Conservation (phyloP, 1,284 basidiomycete species). For the Porogramme epimiltina region DNA sequence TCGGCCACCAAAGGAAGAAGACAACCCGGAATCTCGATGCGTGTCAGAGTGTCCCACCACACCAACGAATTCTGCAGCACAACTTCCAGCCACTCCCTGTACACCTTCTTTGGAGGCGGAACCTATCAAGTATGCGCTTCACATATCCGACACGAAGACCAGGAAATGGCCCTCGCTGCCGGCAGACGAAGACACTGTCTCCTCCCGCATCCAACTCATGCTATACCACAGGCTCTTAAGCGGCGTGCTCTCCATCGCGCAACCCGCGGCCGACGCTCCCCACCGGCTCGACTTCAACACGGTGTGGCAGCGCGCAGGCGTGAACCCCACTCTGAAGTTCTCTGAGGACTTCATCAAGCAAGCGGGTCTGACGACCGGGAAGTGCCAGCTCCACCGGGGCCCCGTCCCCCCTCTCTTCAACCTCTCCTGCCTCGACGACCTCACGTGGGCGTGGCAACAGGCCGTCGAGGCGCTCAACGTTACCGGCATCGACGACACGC, state of each 20-base stretch:
- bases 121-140: constrained; percentile 39
- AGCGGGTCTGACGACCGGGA: constrained; percentile 38
- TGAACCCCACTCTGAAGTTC: constrained; percentile 51
- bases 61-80: background rate
- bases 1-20: background rate
- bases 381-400: background rate
- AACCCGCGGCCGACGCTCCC: background rate
- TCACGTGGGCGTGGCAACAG: constrained; percentile 35
- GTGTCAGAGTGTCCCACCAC: background rate
- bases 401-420: background rate
- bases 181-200: constrained; percentile 57
- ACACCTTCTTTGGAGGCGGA: too few species aligned
- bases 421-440: constrained; percentile 31
- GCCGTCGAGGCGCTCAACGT: constrained; percentile 36
- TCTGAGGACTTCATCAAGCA: constrained; percentile 59
- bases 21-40: too few species aligned
- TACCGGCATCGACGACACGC: constrained; percentile 38
- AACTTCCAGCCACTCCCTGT: background rate
- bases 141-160: constrained; percentile 79
- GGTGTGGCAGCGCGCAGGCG: constrained; percentile 54
- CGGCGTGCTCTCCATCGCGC: constrained; percentile 44
- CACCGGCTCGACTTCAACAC: constrained; percentile 51
- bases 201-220: constrained; percentile 83
- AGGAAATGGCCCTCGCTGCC: constrained; percentile 59
- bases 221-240: constrained; percentile 77